These are phyloP conservation scores for Tuber calosporum DNA, from an alignment of 495 filamentous ascomycete genomes.

Conservation along the genomic window DNA sequence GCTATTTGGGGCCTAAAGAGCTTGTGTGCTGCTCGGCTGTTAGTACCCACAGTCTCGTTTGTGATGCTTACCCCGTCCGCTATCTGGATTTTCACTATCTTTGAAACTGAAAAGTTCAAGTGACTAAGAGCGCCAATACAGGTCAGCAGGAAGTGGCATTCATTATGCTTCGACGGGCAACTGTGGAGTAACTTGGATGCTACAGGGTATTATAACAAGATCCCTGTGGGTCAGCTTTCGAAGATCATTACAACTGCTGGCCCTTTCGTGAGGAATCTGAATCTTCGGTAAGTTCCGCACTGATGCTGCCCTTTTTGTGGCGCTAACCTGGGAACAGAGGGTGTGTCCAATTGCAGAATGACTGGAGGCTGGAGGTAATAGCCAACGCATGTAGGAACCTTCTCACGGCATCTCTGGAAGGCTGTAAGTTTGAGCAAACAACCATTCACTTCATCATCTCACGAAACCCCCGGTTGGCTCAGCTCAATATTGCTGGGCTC, in stretches of 20 bases:
- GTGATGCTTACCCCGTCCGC: neutral
- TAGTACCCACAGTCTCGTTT: conserved; percentile 1
- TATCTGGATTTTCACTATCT: neutral
- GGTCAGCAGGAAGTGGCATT: conserved; percentile 73
- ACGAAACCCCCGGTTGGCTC: conserved; percentile 66
- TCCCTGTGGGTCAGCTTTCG: conserved; percentile 71
- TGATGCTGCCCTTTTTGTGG: neutral
- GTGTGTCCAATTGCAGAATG: conserved; percentile 68
- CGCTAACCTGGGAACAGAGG: conserved; percentile 46
- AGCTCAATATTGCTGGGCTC: conserved; percentile 79
- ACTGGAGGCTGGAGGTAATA: conserved; percentile 67
- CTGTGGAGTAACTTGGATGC: conserved; percentile 81
- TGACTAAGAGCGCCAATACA: conserved; percentile 7
- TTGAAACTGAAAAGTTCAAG: neutral
- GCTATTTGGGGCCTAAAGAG: conserved; percentile 69
- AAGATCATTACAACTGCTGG: conserved; percentile 80
- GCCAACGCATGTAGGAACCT: conserved; percentile 77
- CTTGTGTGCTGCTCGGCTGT: conserved; percentile 66
- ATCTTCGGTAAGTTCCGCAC: conserved; percentile 47
- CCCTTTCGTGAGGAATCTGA: conserved; percentile 83
- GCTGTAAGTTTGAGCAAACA: conserved; percentile 65
- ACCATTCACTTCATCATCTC: conserved; percentile 73
- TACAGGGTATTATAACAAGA: conserved; percentile 76
- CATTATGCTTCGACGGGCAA: conserved; percentile 90
- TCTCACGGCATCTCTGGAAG: conserved; percentile 78